Percentiles rank a stretch among this genome's conserved stretches.
These are phyloP conservation scores for Hymenoscyphus albidus DNA, from an alignment of 2,329 filamentous ascomycete genomes.

Conservation along the genomic window DNA sequence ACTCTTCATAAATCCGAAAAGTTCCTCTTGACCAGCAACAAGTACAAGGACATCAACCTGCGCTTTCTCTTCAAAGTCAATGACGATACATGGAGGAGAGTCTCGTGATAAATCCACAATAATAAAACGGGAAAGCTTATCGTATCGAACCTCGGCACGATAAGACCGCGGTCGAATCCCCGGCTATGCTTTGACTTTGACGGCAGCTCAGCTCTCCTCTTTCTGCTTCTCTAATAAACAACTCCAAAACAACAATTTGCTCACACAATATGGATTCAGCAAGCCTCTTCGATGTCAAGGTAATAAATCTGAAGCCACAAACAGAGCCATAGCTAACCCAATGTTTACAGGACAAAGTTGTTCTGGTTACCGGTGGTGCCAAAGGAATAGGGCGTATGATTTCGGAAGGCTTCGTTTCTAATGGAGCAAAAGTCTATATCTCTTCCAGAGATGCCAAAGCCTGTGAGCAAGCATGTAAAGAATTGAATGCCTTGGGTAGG, in stretches of 20 bases:
- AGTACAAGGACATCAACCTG: too few relatives aligned
- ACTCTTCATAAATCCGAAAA: too few relatives aligned
- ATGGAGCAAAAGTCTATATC: slow-evolving; percentile 67
- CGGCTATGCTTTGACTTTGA: slow-evolving; percentile 3
- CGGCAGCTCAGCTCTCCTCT: background rate
- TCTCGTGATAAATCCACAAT: background rate
- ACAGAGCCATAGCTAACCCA: background rate
- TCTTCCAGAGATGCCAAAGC: slow-evolving; percentile 60
- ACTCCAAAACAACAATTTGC: slow-evolving; percentile 3
- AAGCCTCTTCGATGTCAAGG: slow-evolving; percentile 57
- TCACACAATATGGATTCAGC: slow-evolving; percentile 47
- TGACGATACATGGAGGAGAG: background rate
- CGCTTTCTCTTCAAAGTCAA: background rate
- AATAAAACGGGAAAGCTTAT: background rate
- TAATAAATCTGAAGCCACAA: slow-evolving; percentile 28
- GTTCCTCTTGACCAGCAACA: too few relatives aligned
- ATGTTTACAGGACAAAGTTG: slow-evolving; percentile 46
- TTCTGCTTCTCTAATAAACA: background rate
- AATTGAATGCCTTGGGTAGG: slow-evolving; percentile 50
- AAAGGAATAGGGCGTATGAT: slow-evolving; percentile 68
- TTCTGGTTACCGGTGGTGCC: slow-evolving; percentile 55
- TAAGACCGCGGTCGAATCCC: background rate
- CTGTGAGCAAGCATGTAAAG: slow-evolving; percentile 56
- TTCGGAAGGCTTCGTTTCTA: slow-evolving; percentile 59
- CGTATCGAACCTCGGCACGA: slow-evolving; percentile 1